Evolutionary conservation across 768 basidiomycete genomes (phyloP).

Genomic region (Tephrocybe rancida): DNA sequence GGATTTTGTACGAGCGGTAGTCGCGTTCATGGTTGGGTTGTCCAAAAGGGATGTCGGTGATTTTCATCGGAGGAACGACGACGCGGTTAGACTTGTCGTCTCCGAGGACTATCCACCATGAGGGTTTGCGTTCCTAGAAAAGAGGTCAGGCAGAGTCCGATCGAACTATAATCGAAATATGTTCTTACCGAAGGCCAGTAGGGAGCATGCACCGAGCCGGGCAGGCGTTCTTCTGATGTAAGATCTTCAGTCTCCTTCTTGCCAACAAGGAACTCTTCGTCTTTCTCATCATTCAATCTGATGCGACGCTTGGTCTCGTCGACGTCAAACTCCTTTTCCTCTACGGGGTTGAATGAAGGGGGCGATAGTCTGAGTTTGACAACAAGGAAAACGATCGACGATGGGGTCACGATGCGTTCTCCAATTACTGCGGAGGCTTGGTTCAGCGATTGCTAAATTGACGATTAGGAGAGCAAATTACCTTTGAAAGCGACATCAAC

Average conservation of each 20-base stretch:
- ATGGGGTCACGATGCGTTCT: constrained; percentile 85
- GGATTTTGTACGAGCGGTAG: constrained; percentile 85
- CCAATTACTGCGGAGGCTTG: constrained; percentile 69
- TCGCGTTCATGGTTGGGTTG: constrained; percentile 49
- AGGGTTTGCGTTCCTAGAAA: constrained; percentile 78
- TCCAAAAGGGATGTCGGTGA: constrained; percentile 77
- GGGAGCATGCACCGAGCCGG: constrained; percentile 85
- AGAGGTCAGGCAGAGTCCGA: background rate
- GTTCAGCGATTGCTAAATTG: background rate
- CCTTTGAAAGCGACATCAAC: constrained; percentile 88
- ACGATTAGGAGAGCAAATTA: constrained; percentile 28
- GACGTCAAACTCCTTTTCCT: constrained; percentile 42
- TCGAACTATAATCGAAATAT: background rate
- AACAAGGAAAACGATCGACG: constrained; percentile 84
- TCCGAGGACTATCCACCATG: constrained; percentile 91
- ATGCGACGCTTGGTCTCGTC: constrained; percentile 51
- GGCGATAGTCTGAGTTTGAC: constrained; percentile 80
- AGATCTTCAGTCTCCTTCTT: constrained; percentile 67
- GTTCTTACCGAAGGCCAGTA: constrained; percentile 83
- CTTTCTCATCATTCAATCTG: constrained; percentile 58
- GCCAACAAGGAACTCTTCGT: constrained; percentile 69
- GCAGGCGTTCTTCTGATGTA: constrained; percentile 35
- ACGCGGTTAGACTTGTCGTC: constrained; percentile 85
- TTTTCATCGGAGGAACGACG: constrained; percentile 84
- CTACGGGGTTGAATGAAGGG: constrained; percentile 37